Conservation (phyloP, 2,329 filamentous ascomycete genomes). For the Botryotinia convoluta region DNA sequence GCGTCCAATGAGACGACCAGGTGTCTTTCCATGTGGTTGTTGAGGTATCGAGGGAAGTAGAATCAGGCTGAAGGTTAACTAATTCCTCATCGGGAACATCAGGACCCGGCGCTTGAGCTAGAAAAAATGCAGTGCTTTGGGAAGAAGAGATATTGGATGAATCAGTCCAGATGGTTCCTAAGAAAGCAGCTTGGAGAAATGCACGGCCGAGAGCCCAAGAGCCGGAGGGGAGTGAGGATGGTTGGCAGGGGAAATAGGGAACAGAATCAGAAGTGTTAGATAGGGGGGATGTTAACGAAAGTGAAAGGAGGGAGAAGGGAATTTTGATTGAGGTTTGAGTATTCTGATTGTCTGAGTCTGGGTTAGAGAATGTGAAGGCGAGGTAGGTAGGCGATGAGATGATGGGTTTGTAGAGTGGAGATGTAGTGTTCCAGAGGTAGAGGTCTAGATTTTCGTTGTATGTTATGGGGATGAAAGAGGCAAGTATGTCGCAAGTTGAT, state of each 20-base stretch:
- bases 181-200: slow-evolving; percentile 8
- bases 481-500: slow-evolving; percentile 40
- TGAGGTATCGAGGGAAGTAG: background rate
- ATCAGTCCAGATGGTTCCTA: background rate
- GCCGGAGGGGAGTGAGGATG: slow-evolving; percentile 20
- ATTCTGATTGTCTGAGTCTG: background rate
- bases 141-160: background rate
- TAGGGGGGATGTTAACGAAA: background rate
- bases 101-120: slow-evolving; percentile 11
- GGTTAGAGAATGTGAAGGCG: slow-evolving; percentile 38
- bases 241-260: slow-evolving; percentile 28
- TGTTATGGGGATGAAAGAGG: slow-evolving; percentile 37
- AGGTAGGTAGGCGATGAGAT: slow-evolving; percentile 40
- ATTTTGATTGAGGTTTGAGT: slow-evolving; percentile 4
- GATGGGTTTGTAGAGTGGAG: slow-evolving; percentile 34
- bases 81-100: background rate
- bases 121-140: background rate
- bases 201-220: slow-evolving; percentile 7
- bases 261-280: background rate
- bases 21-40: background rate
- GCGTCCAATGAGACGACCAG: background rate
- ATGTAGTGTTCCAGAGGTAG: slow-evolving; percentile 39
- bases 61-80: background rate
- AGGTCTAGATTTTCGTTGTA: slow-evolving; percentile 34
- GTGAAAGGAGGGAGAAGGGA: background rate